Evolutionary conservation across 805 yeast genomes (phyloP).

Genomic region (Candida nitratophila): DNA sequence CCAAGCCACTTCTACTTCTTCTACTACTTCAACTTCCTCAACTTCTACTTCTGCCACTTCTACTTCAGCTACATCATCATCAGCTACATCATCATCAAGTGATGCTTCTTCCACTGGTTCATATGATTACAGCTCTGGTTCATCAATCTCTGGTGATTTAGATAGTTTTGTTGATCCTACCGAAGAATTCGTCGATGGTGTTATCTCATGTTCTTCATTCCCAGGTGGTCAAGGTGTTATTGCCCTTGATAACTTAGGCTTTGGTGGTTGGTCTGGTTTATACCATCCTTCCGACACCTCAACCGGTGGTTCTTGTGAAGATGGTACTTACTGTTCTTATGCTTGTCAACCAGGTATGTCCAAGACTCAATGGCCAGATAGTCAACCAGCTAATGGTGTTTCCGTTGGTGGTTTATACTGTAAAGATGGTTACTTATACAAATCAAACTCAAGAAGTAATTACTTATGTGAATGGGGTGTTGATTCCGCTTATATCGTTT

Average conservation of each 20-base stretch:
- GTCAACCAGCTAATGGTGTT: conserved; percentile 61
- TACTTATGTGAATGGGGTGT: conserved; percentile 63
- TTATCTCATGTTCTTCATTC: conserved; percentile 56
- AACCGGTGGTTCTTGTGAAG: conserved; percentile 50
- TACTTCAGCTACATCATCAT: conserved; percentile 20
- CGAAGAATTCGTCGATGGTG: conserved; percentile 66
- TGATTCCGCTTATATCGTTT: conserved; percentile 45
- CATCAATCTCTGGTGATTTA: conserved; percentile 50
- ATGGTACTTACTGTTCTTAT: conserved; percentile 68
- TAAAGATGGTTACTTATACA: conserved; percentile 52
- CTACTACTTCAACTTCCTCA: conserved; percentile 11
- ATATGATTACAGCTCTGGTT: conserved; percentile 26
- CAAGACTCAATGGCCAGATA: conserved; percentile 71
- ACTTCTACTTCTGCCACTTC: conserved; percentile 26
- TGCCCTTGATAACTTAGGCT: conserved; percentile 60
- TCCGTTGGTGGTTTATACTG: conserved; percentile 69
- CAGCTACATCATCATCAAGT: too few relatives aligned
- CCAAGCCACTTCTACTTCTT: conserved; percentile 22
- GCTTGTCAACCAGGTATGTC: conserved; percentile 79
- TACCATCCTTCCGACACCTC: conserved; percentile 35
- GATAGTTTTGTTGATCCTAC: conserved; percentile 49
- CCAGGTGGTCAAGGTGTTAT: conserved; percentile 84
- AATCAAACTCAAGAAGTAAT: conserved; percentile 42
- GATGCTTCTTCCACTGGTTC: conserved; percentile 18
- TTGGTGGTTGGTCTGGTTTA: conserved; percentile 76